These are phyloP conservation scores for Cryptosporidium bovis DNA, from an alignment of 169 alveolate species.

Conservation along the genomic window DNA sequence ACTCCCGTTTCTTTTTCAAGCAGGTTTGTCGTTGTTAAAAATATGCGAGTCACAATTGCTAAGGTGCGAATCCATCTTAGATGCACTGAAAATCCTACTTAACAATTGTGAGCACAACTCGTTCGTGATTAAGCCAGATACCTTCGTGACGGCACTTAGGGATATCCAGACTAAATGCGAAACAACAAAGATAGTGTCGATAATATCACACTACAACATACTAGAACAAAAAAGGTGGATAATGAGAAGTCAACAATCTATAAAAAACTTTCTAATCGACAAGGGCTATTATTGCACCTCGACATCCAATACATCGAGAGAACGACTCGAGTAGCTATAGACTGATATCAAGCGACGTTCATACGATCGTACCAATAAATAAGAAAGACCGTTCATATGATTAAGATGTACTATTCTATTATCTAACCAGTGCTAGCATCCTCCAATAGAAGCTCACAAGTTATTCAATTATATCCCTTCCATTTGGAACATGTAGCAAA, in stretches of 20 bases:
- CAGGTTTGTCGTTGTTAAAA: constrained; percentile 52
- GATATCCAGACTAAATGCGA: constrained; percentile 40
- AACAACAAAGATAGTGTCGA: constrained; percentile 26
- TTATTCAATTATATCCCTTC: neutral
- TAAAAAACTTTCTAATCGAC: constrained; percentile 18
- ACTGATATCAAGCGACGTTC: too few relatives aligned
- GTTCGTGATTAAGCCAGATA: constrained; percentile 44
- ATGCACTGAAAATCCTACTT: constrained; percentile 20
- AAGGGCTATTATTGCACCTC: constrained; percentile 55
- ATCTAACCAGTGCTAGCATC: too few relatives aligned
- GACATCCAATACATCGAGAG: constrained; percentile 38
- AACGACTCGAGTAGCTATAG: neutral
- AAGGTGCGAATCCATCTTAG: constrained; percentile 8
- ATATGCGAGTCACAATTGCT: constrained; percentile 47
- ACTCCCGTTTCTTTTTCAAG: constrained; percentile 61
- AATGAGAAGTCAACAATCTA: constrained; percentile 35
- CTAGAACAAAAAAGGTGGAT: constrained; percentile 70
- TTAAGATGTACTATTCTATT: too few relatives aligned
- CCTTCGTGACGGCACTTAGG: constrained; percentile 17
- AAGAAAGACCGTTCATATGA: too few relatives aligned
- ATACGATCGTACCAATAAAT: too few relatives aligned
- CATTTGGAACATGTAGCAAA: neutral
- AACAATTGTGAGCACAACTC: constrained; percentile 27
- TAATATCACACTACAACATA: constrained; percentile 56
- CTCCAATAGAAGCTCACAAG: too few relatives aligned